Evolutionary conservation across 805 yeast species (phyloP).

Genomic region (Suhomyces xylopsoci): DNA sequence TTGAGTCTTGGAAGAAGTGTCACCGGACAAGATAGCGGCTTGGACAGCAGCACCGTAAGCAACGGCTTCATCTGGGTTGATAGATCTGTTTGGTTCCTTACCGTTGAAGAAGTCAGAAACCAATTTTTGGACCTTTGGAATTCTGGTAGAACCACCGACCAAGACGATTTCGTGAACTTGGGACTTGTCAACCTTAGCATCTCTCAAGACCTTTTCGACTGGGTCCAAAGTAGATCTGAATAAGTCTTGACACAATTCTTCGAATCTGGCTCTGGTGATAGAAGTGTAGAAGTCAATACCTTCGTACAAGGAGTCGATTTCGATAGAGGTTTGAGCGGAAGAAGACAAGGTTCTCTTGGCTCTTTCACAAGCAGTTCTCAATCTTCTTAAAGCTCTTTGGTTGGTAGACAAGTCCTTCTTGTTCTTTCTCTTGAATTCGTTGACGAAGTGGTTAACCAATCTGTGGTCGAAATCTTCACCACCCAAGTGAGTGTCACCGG

Average conservation of each 20-base stretch:
- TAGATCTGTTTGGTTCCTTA: conserved; percentile 93
- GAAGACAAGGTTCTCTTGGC: conserved; percentile 98
- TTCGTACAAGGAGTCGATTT: conserved; percentile 91
- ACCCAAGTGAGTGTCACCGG: conserved; percentile 68
- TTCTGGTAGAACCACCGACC: conserved; percentile 98
- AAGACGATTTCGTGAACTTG: conserved; percentile 88
- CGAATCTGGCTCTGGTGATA: conserved; percentile 95
- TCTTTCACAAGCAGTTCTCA: conserved; percentile 98
- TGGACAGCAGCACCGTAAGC: conserved; percentile 99
- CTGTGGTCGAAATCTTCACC: conserved; percentile 99
- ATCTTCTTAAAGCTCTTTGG: conserved; percentile 98
- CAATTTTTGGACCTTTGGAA: conserved; percentile 93
- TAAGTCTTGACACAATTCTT: conserved; percentile 90
- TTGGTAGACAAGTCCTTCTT: conserved; percentile 89
- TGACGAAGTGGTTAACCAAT: conserved; percentile 88
- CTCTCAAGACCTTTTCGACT: conserved; percentile 90
- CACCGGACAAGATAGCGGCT: conserved; percentile 96
- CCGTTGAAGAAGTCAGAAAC: conserved; percentile 97
- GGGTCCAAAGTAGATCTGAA: conserved; percentile 94
- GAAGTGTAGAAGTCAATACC: conserved; percentile 97
- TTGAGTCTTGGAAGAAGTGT: conserved; percentile 93
- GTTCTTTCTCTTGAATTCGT: conserved; percentile 97
- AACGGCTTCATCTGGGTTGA: conserved; percentile 98
- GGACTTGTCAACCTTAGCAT: conserved; percentile 86
- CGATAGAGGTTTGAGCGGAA: conserved; percentile 91